phyloP scores from a whole-genome alignment of 495 filamentous ascomycete species.

The Aspergillus sclerotioniger region DNA sequence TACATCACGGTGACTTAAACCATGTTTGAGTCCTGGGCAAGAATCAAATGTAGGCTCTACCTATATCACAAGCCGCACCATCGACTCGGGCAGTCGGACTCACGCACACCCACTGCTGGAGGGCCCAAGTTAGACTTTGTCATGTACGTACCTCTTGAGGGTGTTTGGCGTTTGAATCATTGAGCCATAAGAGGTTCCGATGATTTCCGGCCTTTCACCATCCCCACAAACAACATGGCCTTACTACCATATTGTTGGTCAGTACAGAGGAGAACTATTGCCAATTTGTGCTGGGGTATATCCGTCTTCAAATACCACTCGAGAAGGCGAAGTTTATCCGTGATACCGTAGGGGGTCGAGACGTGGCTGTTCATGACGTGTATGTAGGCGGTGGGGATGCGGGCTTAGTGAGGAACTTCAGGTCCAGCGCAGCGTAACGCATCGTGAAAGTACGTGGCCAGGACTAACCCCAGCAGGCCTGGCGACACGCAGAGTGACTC shows the following conservation, averaged over 20 bases:
- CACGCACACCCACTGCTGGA: neutral
- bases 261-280: neutral
- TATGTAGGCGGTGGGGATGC: constrained; percentile 14
- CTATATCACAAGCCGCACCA: neutral
- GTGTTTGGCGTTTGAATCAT: neutral
- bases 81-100: too few species aligned
- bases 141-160: neutral
- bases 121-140: neutral
- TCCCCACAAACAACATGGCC: neutral
- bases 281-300: neutral
- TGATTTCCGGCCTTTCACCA: neutral
- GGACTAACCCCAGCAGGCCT: neutral
- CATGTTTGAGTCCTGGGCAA: neutral
- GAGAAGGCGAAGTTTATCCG: neutral
- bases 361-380: constrained; percentile 13
- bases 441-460: neutral
- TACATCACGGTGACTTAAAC: neutral
- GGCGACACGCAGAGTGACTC: neutral
- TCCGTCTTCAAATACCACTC: neutral
- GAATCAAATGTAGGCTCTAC: neutral
- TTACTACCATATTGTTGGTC: neutral
- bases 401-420: constrained; percentile 3
- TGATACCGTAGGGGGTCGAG: neutral
- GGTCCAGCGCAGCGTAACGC: constrained; percentile 1
- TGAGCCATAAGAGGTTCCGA: neutral